Base-by-base conservation (phyloP, 78 protist genomes). In the Dictyostelium brefeldianum region DNA sequence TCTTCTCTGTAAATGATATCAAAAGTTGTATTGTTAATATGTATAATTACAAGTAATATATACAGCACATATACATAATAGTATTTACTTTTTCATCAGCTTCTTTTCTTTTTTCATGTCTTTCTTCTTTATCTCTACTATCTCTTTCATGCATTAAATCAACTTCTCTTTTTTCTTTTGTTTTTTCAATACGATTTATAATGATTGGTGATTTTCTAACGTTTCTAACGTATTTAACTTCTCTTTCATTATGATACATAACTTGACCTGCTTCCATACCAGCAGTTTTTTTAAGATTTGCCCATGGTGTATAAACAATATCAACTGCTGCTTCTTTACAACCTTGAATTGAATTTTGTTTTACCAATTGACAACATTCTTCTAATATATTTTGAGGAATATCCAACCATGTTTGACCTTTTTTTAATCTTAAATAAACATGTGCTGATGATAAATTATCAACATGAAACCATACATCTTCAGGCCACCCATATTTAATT, bases 401-500 rank as follows among this genome's bases (percentile, higher is more conserved):
- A 17, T 93, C 95, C 17, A 94, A 79, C 31, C 90, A 53, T 15
- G 80, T 94, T 73, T 83, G 54, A 0, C 97, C 99, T 17, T 41
- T 48, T 1, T 62, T 81, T 22, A 97, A 56, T 20, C 99, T 81
- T 11, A 99, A 43, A 90, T 99, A 99, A 9, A 98, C 97, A 90
- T 99, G 99, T 5, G 99, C 99, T n/a, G 97, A 94, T 6, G 98
- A 96, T 10, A 92, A 80, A 48, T 75, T 51, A 84, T 98, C 98
- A n/a, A 98, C 99, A 92, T 99, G 99, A 67, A 99, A 99, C 97
- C 96, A 65, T 46, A 98, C 46, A 74, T 98, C 99, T 27, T 97
- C 99, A 6, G 97, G 97, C 95, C 94, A 98, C n/a, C 98, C 98
- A 29, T 87, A 90, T 47, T 64, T 89, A 78, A 98, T 97, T 17